phyloP scores from a whole-genome alignment of 352 stramenopile species.

The Phytophthora kernoviae region DNA sequence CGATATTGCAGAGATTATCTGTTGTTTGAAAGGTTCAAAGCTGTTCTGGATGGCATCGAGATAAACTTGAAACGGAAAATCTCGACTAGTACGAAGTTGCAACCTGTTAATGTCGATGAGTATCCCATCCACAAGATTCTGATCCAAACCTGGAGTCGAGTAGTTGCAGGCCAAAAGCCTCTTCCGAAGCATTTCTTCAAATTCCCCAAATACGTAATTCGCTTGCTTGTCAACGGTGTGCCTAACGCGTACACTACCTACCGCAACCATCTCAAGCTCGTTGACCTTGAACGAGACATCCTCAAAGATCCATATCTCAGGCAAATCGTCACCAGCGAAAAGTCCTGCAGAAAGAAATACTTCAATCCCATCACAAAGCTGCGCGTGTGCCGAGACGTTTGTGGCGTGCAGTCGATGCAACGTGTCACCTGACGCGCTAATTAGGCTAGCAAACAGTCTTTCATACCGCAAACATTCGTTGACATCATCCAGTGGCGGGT shows the following conservation, averaged over 20 bases:
- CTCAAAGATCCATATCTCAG: conserved; percentile 70
- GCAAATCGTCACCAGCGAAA: conserved; percentile 73
- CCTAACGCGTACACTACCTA: conserved; percentile 46
- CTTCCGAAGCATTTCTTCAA: conserved; percentile 60
- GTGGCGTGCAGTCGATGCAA: conserved; percentile 66
- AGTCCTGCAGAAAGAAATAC: conserved; percentile 48
- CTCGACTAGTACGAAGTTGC: conserved; percentile 33
- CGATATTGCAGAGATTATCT: conserved; percentile 25
- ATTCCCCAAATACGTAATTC: conserved; percentile 76
- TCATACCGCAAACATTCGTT: conserved; percentile 46
- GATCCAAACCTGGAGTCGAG: conserved; percentile 10
- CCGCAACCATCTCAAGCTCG: conserved; percentile 39
- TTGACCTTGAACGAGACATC: conserved; percentile 50
- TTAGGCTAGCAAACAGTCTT: conserved; percentile 41
- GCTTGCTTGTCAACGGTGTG: conserved; percentile 54
- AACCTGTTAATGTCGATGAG: conserved; percentile 60
- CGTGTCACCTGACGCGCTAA: conserved; percentile 69
- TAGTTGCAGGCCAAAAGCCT: conserved; percentile 43
- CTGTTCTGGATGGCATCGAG: conserved; percentile 26
- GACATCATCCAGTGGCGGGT: conserved; percentile 51
- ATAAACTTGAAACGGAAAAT: conserved; percentile 45
- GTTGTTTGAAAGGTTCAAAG: conserved; percentile 39
- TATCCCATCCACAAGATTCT: conserved; percentile 50
- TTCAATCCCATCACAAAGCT: conserved; percentile 34
- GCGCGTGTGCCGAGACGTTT: conserved; percentile 47